Percentiles rank a stretch among this genome's conserved stretches.
Conservation (phyloP, 164 flowering plant species). For the Macadamia integrifolia region DNA sequence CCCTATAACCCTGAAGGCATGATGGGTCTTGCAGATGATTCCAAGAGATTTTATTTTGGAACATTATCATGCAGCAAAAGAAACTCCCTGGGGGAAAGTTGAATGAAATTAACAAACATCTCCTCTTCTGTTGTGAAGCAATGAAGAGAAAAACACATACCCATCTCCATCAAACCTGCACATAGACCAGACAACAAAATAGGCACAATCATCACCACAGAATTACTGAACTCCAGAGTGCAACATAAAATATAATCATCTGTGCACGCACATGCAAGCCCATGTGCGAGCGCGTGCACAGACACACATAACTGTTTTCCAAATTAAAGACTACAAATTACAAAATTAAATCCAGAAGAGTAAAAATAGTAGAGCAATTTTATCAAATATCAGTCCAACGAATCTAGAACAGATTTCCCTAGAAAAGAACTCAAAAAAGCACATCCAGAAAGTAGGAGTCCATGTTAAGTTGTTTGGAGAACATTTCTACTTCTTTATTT, state of each 20-base stretch:
- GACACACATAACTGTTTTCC: not conserved
- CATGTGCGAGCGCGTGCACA: too few species aligned
- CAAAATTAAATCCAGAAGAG: not conserved
- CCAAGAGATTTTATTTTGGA: too few species aligned
- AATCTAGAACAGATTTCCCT: too few species aligned
- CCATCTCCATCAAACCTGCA: conserved; percentile 99
- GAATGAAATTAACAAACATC: not conserved
- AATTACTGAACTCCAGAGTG: not conserved
- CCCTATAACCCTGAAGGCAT: too few species aligned
- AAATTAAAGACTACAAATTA: not conserved
- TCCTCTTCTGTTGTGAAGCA: conserved; percentile 5
- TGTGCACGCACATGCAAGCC: too few species aligned
- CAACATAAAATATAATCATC: not conserved
- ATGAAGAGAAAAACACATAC: conserved; percentile 38
- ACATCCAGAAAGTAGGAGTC: not conserved
- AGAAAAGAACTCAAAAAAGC: too few species aligned
- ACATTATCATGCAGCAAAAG: too few species aligned
- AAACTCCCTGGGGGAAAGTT: too few species aligned
- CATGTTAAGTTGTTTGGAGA: not conserved
- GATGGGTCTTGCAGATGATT: too few species aligned
- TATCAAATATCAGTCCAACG: too few species aligned
- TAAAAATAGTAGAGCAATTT: too few species aligned
- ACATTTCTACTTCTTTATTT: not conserved
- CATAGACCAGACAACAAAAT: conserved; percentile 11
- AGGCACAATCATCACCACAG: conserved; percentile 3